phyloP scores from a whole-genome alignment of 768 basidiomycete species.

The Boletus reticuloceps region DNA sequence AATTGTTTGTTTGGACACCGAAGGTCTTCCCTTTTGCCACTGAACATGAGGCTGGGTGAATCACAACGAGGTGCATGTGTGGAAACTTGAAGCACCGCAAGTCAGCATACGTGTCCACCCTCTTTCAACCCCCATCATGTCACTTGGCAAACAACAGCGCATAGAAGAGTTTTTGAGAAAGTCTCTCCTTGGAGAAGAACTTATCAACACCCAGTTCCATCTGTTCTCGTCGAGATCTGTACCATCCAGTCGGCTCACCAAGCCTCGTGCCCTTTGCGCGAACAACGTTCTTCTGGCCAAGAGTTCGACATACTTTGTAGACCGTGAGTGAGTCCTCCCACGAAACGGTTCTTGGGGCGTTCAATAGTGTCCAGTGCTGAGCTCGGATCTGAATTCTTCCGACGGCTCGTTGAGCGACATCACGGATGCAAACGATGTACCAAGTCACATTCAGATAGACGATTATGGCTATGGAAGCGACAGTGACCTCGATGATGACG shows the following conservation, averaged over 20 bases:
- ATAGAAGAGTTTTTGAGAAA: conserved; percentile 22
- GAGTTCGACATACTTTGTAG: conserved; percentile 25
- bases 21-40: too few relatives aligned
- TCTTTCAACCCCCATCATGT: background rate
- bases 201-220: conserved; percentile 32
- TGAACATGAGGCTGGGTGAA: too few relatives aligned
- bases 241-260: conserved; percentile 4
- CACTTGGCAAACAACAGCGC: conserved; percentile 6
- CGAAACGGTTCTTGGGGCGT: background rate
- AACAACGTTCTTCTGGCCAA: conserved; percentile 28
- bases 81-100: background rate
- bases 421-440: background rate
- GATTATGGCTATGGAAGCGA: background rate
- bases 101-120: background rate
- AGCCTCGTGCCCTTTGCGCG: conserved; percentile 24
- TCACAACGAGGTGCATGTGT: too few relatives aligned
- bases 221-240: conserved; percentile 18
- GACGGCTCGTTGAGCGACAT: background rate
- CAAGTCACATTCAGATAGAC: background rate
- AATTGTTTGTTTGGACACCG: too few relatives aligned
- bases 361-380: background rate
- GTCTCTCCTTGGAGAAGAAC: conserved; percentile 25
- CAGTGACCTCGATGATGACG: background rate
- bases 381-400: background rate
- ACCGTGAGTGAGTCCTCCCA: conserved; percentile 12